Percentiles rank a stretch among this genome's conserved stretches.
Evolutionary conservation across 805 yeast genomes (phyloP).

Genomic region (Scheffersomyces lignosus): DNA sequence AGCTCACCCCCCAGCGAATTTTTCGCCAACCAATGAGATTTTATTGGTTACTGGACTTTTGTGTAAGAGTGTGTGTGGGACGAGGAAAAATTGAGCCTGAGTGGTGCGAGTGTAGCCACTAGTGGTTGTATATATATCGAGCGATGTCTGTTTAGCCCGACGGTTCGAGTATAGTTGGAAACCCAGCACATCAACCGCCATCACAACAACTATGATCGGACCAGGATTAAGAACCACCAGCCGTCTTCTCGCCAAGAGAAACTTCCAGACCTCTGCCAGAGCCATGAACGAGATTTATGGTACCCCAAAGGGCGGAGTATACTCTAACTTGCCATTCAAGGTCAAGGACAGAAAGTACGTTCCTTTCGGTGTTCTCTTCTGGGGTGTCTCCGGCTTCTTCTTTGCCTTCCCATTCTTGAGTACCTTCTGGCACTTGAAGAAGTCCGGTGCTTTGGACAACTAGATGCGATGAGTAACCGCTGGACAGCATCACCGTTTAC

Average conservation of each 20-base stretch:
- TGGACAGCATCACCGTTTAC: too few relatives aligned
- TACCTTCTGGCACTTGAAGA: conserved; percentile 79
- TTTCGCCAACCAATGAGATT: too few relatives aligned
- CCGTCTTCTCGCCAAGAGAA: conserved; percentile 24
- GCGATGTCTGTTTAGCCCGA: too few relatives aligned
- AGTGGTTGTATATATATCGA: too few relatives aligned
- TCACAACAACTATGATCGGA: not conserved
- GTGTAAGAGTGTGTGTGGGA: too few relatives aligned
- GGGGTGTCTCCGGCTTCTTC: conserved; percentile 59
- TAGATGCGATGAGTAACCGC: too few relatives aligned
- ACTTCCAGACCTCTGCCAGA: conserved; percentile 49
- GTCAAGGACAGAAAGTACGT: conserved; percentile 84
- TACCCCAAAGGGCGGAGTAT: conserved; percentile 60
- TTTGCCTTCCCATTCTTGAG: conserved; percentile 71
- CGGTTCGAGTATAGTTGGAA: too few relatives aligned
- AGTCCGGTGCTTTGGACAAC: conserved; percentile 60
- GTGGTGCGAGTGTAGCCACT: too few relatives aligned
- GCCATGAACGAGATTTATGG: conserved; percentile 33
- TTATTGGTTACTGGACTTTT: too few relatives aligned
- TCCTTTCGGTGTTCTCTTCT: conserved; percentile 82
- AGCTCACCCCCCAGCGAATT: too few relatives aligned
- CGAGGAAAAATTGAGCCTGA: too few relatives aligned
- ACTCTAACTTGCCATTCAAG: conserved; percentile 91
- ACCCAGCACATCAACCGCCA: too few relatives aligned
- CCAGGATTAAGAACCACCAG: conserved; percentile 13